Evolutionary conservation across 129 eudicot genomes (phyloP), one percentile per base, ranked within the genome.

Genomic region (Flaveria brownii): DNA sequence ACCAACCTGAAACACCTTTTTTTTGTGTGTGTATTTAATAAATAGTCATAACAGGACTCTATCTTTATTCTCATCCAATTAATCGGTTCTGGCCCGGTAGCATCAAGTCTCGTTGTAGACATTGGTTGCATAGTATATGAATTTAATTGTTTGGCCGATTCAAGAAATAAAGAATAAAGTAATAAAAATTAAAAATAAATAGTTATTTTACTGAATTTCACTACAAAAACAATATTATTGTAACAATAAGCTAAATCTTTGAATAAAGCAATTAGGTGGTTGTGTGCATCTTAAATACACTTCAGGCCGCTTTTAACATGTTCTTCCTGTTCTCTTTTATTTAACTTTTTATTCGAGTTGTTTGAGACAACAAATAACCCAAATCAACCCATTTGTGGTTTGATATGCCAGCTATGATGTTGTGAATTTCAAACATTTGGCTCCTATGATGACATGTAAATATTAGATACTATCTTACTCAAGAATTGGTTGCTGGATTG

Each of bases 401-500:
- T 56, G 26, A 25, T 20, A 5, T 14, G 20, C 30, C 45, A 30
- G 46, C 46, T 15, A 15, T 16, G 45, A 63, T 63, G 22, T 30
- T 62, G 68, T 33, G 23, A 63, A 63, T 63, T 14, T 63, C 13
- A 46, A n/a, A 20, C 68, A 28, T 30, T 30, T 2, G 45, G 45
- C 42, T 33, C 69, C 46, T 63, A 28, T 63, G 69, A 62, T 28
- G 45, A 63, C 18, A 20, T 2, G 69, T 63, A 63, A 30, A 30
- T 63, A 20, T 61, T 61, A 41, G 50, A 64, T 73, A 55, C 22
- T 16, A 70, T 71, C 55, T 70, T 56, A 82, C 56, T 10, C 73
- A 45, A 50, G 12, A 51, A 71, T 70, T 49, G 18, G 18, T n/a
- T 45, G 20, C 79, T 84, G 72, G 15, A 67, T 84, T 71, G 78